These are phyloP conservation scores for Rhodotorula sp. DNA, from an alignment of 1,284 basidiomycete species.

Conservation along the genomic window DNA sequence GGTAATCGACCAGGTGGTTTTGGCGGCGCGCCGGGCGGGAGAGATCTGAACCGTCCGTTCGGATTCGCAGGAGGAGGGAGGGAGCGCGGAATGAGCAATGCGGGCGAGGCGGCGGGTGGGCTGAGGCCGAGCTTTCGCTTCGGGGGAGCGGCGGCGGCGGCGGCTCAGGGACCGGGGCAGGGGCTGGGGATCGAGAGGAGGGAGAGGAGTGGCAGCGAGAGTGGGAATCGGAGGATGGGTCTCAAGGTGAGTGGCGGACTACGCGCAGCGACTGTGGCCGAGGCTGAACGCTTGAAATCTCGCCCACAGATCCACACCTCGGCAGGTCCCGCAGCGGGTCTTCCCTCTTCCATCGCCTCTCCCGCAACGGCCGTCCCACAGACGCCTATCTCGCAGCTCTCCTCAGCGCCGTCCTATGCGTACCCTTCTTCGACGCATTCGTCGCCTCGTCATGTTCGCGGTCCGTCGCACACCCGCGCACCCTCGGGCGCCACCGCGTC, in stretches of 20 bases:
- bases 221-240: slow-evolving; percentile 1
- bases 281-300: neutral
- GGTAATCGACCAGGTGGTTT: neutral
- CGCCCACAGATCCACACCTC: slow-evolving; percentile 16
- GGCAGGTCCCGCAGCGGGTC: neutral
- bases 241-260: slow-evolving; percentile 9
- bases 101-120: neutral
- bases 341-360: neutral
- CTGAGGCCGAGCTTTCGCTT: neutral
- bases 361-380: neutral
- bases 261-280: too few species aligned
- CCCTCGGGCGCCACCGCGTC: neutral
- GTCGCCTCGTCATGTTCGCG: neutral
- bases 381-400: neutral
- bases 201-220: slow-evolving; percentile 5
- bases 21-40: neutral
- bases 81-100: slow-evolving; percentile 19
- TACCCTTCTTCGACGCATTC: neutral
- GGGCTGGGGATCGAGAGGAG: neutral
- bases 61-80: neutral
- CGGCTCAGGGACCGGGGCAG: neutral
- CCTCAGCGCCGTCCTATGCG: neutral
- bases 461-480: neutral
- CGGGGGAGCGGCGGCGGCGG: too few species aligned
- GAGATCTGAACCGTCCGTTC: slow-evolving; percentile 12